Percentiles rank a stretch among this genome's conserved stretches.
Conservation (phyloP, 805 yeast genomes). For the Cyberlindnera meyerae region DNA sequence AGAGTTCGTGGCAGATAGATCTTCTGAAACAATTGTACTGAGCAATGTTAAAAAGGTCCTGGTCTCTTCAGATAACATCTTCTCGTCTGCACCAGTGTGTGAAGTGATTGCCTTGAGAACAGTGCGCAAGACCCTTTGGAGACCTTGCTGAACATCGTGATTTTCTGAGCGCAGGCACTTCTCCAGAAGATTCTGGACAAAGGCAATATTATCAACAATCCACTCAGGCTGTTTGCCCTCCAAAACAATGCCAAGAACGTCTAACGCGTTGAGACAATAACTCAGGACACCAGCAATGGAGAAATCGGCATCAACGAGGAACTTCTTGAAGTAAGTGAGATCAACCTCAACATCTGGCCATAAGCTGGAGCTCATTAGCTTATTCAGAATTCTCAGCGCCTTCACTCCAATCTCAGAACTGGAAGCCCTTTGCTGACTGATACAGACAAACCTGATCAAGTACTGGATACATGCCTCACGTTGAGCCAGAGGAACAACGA, state of each 20-base stretch:
- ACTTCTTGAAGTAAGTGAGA: constrained; percentile 81
- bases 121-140: constrained; percentile 68
- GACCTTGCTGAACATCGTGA: constrained; percentile 80
- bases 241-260: constrained; percentile 78
- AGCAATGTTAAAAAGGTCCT: constrained; percentile 57
- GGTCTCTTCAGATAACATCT: constrained; percentile 57
- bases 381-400: constrained; percentile 73
- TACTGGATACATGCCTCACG: constrained; percentile 89
- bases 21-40: constrained; percentile 70
- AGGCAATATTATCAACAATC: constrained; percentile 67
- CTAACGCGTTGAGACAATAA: constrained; percentile 84
- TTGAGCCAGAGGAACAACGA: constrained; percentile 67
- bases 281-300: constrained; percentile 64
- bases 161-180: constrained; percentile 78
- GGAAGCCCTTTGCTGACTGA: constrained; percentile 77
- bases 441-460: constrained; percentile 81
- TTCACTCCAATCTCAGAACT: constrained; percentile 79
- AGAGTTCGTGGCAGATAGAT: constrained; percentile 64
- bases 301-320: constrained; percentile 72
- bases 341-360: constrained; percentile 93
- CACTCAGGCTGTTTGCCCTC: constrained; percentile 73
- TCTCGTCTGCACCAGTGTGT: constrained; percentile 40
- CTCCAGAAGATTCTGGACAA: constrained; percentile 69
- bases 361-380: constrained; percentile 60
- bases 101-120: constrained; percentile 62